Evolutionary conservation across 495 filamentous ascomycete species (phyloP).

Genomic region (Tuber calosporum): DNA sequence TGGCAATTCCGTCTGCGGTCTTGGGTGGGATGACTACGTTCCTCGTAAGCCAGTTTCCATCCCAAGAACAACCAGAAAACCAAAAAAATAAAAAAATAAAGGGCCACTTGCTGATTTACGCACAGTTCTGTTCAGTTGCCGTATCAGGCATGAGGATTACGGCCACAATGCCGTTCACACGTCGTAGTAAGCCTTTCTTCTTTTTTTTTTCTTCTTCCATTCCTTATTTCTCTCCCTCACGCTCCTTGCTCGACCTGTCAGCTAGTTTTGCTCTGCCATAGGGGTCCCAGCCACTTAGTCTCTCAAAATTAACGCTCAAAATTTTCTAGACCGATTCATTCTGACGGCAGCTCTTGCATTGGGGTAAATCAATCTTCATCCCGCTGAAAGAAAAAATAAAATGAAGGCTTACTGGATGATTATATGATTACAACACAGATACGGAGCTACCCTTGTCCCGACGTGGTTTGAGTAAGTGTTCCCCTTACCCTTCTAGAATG

Average conservation of each 20-base stretch:
- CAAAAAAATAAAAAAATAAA: too few relatives aligned
- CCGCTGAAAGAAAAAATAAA: neutral
- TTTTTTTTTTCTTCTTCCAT: neutral
- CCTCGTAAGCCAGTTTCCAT: slow-evolving; percentile 44
- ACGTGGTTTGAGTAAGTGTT: slow-evolving; percentile 58
- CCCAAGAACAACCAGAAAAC: neutral
- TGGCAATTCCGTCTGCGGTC: slow-evolving; percentile 71
- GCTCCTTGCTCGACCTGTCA: neutral
- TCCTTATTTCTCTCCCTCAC: neutral
- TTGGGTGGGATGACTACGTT: slow-evolving; percentile 93
- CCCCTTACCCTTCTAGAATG: neutral
- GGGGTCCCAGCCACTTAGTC: neutral
- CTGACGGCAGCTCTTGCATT: slow-evolving; percentile 69
- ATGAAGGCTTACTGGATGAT: neutral
- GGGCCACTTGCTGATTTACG: neutral
- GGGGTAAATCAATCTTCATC: slow-evolving; percentile 49
- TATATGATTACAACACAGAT: slow-evolving; percentile 18
- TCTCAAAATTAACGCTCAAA: slow-evolving; percentile 8
- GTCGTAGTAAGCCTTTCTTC: slow-evolving; percentile 50
- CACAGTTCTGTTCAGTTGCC: slow-evolving; percentile 65
- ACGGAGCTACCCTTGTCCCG: slow-evolving; percentile 66
- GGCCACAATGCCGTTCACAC: slow-evolving; percentile 66
- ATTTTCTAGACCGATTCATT: slow-evolving; percentile 60
- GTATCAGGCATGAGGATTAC: slow-evolving; percentile 84
- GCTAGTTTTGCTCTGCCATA: neutral